Percentiles rank a stretch among this genome's conserved stretches.
Conservation (phyloP, 139 green algal species). For the Volvox africanus region DNA sequence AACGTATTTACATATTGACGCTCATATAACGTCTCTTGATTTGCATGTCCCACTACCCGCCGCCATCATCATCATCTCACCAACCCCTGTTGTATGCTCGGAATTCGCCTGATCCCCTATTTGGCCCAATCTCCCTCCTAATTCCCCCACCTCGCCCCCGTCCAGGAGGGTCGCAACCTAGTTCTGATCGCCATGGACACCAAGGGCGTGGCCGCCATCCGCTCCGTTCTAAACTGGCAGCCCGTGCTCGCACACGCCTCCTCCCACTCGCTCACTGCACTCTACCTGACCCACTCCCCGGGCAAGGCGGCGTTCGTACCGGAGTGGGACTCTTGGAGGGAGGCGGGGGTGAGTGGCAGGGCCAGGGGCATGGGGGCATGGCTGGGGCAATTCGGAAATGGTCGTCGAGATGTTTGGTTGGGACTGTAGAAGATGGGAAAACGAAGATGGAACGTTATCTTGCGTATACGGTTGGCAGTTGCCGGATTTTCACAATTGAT, state of each 20-base stretch:
- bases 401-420: background rate
- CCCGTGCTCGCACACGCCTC: constrained; percentile 82
- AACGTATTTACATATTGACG: too few relatives aligned
- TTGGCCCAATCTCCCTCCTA: background rate
- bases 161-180: constrained; percentile 75
- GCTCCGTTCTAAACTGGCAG: constrained; percentile 68
- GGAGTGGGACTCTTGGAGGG: constrained; percentile 85
- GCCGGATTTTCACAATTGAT: too few relatives aligned
- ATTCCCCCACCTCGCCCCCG: background rate
- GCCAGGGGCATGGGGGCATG: background rate
- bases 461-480: too few relatives aligned
- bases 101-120: too few relatives aligned
- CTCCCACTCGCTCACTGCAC: constrained; percentile 36
- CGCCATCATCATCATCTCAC: too few relatives aligned
- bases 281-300: constrained; percentile 64
- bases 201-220: constrained; percentile 75
- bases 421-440: too few relatives aligned
- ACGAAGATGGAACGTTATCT: background rate
- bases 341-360: constrained; percentile 76
- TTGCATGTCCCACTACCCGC: too few relatives aligned
- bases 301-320: constrained; percentile 76
- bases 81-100: too few relatives aligned
- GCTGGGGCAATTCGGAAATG: background rate
- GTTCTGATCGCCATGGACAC: constrained; percentile 74
- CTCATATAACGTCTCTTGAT: too few relatives aligned